Evolutionary conservation across 257 asterid genomes (phyloP).

Genomic region (Solanum tarijense): DNA sequence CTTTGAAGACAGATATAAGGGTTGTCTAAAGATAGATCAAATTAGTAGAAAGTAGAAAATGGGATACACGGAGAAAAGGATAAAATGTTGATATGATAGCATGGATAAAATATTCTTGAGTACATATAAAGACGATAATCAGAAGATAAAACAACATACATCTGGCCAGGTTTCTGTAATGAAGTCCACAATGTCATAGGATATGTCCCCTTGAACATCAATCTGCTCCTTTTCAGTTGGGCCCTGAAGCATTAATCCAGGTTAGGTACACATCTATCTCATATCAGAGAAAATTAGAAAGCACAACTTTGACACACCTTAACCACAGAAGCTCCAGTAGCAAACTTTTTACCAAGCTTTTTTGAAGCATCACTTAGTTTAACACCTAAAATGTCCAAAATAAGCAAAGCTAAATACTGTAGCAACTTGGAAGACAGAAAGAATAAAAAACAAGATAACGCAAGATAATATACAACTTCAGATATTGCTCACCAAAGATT

Average conservation of each 20-base stretch:
- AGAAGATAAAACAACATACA: conserved; percentile 37
- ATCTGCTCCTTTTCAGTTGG: conserved; percentile 98
- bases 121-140: neutral
- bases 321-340: conserved; percentile 96
- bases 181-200: conserved; percentile 91
- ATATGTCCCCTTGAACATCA: conserved; percentile 98
- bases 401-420: neutral
- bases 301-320: conserved; percentile 41
- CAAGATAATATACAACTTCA: neutral
- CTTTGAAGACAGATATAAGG: neutral
- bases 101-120: neutral
- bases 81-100: neutral
- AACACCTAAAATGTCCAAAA: conserved; percentile 46
- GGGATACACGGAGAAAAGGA: neutral
- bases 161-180: conserved; percentile 92
- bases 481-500: conserved; percentile 55
- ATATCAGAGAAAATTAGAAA: neutral
- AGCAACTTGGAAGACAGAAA: neutral
- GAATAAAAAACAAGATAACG: neutral
- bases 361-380: conserved; percentile 93
- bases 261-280: neutral
- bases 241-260: conserved; percentile 37
- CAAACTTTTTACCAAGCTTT: conserved; percentile 96
- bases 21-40: neutral
- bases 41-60: neutral